Conservation (phyloP, 192 early-diverging fungal genomes). For the Coemansia umbellata region DNA sequence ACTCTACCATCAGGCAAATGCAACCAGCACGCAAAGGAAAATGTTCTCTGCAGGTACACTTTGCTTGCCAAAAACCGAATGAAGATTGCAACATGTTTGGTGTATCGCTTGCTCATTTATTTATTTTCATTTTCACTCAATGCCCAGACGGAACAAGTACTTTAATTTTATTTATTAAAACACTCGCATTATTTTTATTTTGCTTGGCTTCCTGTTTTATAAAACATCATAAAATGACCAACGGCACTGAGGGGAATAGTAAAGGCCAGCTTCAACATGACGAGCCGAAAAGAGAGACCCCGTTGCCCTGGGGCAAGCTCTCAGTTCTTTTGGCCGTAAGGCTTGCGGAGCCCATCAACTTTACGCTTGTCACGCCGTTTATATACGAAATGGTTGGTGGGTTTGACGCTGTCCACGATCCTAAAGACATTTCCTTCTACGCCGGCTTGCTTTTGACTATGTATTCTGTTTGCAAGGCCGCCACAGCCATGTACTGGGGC, state of each 20-base stretch:
- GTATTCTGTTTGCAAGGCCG: conserved; percentile 49
- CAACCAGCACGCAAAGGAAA: too few relatives aligned
- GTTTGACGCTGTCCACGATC: conserved; percentile 54
- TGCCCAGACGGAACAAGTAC: too few relatives aligned
- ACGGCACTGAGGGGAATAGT: background rate
- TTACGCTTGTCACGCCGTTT: conserved; percentile 62
- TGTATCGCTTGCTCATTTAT: too few relatives aligned
- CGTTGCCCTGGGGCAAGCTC: conserved; percentile 36
- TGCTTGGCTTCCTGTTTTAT: too few relatives aligned
- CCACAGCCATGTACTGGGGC: conserved; percentile 59
- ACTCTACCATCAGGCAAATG: too few relatives aligned
- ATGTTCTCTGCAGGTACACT: too few relatives aligned
- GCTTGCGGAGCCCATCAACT: conserved; percentile 67
- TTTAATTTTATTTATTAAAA: too few relatives aligned
- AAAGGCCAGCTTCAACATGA: background rate
- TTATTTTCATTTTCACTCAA: too few relatives aligned
- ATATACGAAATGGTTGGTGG: conserved; percentile 18
- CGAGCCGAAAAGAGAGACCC: conserved; percentile 17
- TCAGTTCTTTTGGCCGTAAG: conserved; percentile 15
- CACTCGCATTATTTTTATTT: too few relatives aligned
- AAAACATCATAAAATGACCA: too few relatives aligned
- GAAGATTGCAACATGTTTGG: too few relatives aligned
- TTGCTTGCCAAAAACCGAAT: too few relatives aligned
- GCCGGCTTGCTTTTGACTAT: conserved; percentile 49
- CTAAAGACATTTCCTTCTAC: conserved; percentile 76